Conservation (phyloP, 2,329 filamentous ascomycete genomes). For the Botrytis galanthina region DNA sequence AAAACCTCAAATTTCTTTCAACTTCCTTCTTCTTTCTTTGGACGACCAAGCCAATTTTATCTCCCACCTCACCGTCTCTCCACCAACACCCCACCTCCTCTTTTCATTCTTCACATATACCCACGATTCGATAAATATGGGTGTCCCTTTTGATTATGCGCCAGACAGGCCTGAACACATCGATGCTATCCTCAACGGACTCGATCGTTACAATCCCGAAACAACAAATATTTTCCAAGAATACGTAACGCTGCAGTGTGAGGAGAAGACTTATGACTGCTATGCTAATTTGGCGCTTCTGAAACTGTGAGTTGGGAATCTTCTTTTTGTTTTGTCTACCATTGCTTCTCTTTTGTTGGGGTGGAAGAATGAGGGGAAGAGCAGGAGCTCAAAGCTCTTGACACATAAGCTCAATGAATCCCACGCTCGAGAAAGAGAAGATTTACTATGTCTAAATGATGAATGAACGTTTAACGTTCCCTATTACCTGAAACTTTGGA, state of each 20-base stretch:
- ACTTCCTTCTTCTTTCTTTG: conserved; percentile 14
- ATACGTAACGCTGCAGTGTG: conserved; percentile 93
- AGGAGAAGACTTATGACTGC: conserved; percentile 89
- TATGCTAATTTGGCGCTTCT: conserved; percentile 94
- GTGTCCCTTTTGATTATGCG: conserved; percentile 72
- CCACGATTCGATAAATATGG: conserved; percentile 30
- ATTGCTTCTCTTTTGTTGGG: background rate
- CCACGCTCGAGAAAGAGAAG: conserved; percentile 4
- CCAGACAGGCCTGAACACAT: conserved; percentile 90
- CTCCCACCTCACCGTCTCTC: conserved; percentile 14
- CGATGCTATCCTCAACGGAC: conserved; percentile 88
- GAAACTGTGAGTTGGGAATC: conserved; percentile 80
- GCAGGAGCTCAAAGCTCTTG: background rate
- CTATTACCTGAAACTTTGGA: conserved; percentile 86
- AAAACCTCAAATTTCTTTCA: conserved; percentile 20
- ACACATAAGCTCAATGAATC: background rate
- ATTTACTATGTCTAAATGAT: conserved; percentile 55
- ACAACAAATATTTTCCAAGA: conserved; percentile 90
- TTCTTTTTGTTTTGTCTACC: conserved; percentile 17
- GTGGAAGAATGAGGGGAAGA: background rate
- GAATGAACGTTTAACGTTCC: conserved; percentile 84
- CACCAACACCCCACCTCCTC: conserved; percentile 1
- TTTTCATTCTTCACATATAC: background rate
- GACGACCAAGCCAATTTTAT: conserved; percentile 16
- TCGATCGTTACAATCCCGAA: conserved; percentile 98